Base-by-base conservation (phyloP, 2,329 filamentous ascomycete species). In the Metarhizium humberi region DNA sequence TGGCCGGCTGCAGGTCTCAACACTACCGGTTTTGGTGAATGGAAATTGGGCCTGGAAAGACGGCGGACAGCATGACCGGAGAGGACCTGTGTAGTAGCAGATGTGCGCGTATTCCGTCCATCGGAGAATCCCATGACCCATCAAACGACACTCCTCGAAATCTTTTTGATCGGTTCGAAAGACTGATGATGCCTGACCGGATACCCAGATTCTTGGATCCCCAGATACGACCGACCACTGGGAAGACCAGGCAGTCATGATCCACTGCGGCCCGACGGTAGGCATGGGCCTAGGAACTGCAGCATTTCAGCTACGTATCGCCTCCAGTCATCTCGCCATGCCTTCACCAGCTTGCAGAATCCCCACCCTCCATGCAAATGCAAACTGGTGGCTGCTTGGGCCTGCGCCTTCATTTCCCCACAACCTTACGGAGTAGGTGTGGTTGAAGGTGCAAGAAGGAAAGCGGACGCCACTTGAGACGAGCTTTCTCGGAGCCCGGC, bases 401-500 rank as follows among this genome's bases (percentile, higher is more conserved):
- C 6, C 32, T 7, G 32, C 32, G 32, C 25, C 25, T 25, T 4
- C 4, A 4, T 4, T 25, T 25, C 25, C 25, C 25, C 32, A 34
- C 32, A 34, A 34, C 4, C 32, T 34, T 11, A 11, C 32, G 32
- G 6, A 11, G 7, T 34, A 34, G 32, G 10, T 34, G 32, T 34
- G 32, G 32, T 34, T 34, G 32, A 2, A 4, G 32, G 6, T 11
- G 7, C 7, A 11, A 8, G 32, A 3, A 34, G 32, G 6, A 7
- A 7, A 11, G 32, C 32, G 10, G 10, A 13, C 14, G 13, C 13
- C 38, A 11, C 14, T 40, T 5, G 38, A 40, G 42, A 45, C 6
- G 6, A 30, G 4, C 3, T 16, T 4, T 38, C 8, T 51, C 60
- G 57, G 56, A 58, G n/a, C 6, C n/a, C 60, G 61, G 61, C 55